These are phyloP conservation scores for Martiniozyma asiatica DNA, from an alignment of 1,139 yeast genomes.

Conservation along the genomic window DNA sequence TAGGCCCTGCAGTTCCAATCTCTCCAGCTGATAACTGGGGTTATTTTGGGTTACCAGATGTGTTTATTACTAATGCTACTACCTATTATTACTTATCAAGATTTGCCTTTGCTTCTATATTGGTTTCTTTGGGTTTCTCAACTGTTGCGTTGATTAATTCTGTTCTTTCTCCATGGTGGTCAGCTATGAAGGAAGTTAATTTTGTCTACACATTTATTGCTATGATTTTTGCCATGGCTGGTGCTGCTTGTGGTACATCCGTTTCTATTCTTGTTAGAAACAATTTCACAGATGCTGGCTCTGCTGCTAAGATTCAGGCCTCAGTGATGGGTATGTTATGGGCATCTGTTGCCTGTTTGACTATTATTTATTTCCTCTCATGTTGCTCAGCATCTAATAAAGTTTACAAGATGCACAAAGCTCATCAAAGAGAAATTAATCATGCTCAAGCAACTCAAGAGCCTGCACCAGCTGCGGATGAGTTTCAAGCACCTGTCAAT, in stretches of 20 bases:
- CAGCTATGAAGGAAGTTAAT: conserved; percentile 39
- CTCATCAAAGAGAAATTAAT: conserved; percentile 7
- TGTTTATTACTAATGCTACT: conserved; percentile 43
- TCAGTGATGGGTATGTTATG: conserved; percentile 52
- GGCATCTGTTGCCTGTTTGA: conserved; percentile 50
- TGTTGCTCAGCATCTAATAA: conserved; percentile 41
- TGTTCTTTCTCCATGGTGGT: conserved; percentile 26
- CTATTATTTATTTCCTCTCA: conserved; percentile 41
- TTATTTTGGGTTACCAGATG: conserved; percentile 35
- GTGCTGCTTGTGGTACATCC: conserved; percentile 58
- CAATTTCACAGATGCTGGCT: conserved; percentile 40
- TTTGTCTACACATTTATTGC: conserved; percentile 42
- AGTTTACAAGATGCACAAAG: conserved; percentile 33
- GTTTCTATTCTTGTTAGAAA: conserved; percentile 52
- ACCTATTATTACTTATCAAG: conserved; percentile 59
- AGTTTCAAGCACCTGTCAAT: conserved; percentile 9
- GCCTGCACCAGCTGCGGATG: conserved; percentile 6
- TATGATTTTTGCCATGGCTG: conserved; percentile 42
- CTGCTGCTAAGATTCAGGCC: conserved; percentile 40
- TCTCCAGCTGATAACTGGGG: conserved; percentile 67
- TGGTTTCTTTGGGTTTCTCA: conserved; percentile 48
- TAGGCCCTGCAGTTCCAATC: conserved; percentile 50
- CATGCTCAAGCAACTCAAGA: background rate
- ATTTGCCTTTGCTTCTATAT: conserved; percentile 55
- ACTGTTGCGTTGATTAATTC: conserved; percentile 30